A percentile compares a stretch with the other conserved stretches of the same genome.
Evolutionary conservation across 805 yeast species (phyloP).

Genomic region (Citeromyces nyonsensis): DNA sequence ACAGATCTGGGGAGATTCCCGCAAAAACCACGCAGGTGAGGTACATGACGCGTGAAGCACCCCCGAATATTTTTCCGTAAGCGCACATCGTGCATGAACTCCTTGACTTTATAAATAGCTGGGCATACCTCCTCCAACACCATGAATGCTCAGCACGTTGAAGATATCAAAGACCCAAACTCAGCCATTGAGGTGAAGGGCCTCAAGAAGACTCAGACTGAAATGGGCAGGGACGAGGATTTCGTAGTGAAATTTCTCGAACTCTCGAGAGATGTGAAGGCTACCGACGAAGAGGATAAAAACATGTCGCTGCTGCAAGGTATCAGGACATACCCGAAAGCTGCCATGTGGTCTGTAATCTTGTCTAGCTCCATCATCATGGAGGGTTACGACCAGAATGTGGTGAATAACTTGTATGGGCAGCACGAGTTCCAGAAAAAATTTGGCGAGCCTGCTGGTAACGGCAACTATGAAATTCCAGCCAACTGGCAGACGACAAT

Average conservation of each 20-base stretch:
- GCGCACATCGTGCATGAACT: no score
- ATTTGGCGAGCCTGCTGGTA: constrained; percentile 11
- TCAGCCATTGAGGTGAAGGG: no score
- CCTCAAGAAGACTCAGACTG: no score
- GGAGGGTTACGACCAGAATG: constrained; percentile 25
- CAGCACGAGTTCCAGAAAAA: constrained; percentile 19
- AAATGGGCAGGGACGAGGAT: no score
- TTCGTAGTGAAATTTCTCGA: neutral
- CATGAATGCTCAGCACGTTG: no score
- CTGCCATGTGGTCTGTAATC: constrained; percentile 21
- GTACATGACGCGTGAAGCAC: no score
- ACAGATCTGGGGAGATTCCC: no score
- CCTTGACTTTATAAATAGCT: no score
- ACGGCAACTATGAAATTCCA: constrained; percentile 15
- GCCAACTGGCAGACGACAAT: constrained; percentile 29
- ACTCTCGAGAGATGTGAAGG: neutral
- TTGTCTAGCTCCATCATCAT: constrained; percentile 20
- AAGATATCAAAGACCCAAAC: no score
- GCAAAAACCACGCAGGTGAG: no score
- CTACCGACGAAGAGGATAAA: neutral
- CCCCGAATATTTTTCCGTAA: no score
- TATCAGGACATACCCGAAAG: constrained; percentile 19
- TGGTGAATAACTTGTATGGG: constrained; percentile 19
- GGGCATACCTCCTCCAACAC: no score
- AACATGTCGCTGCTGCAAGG: constrained; percentile 10